Evolutionary conservation across 345 rosid genomes (phyloP).

Genomic region (Pugionium dolabratum): DNA sequence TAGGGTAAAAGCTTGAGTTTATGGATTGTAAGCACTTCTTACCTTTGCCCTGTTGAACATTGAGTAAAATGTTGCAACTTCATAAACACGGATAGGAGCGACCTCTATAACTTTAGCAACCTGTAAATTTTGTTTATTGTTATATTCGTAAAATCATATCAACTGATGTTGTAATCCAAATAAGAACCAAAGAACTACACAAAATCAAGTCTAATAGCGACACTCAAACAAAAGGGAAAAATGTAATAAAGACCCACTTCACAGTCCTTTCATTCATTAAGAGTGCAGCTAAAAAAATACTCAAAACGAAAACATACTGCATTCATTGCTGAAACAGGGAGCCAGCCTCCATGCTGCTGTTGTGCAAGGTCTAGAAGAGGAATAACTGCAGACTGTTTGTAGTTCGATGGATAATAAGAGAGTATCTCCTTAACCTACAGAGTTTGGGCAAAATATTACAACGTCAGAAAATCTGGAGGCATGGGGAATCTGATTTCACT

Average conservation of each 20-base stretch:
- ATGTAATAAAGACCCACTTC: neutral
- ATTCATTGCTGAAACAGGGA: slow-evolving; percentile 99
- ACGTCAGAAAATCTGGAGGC: neutral
- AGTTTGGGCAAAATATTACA: slow-evolving; percentile 4
- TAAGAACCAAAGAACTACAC: neutral
- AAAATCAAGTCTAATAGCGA: neutral
- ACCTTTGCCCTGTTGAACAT: slow-evolving; percentile 93
- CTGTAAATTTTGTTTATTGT: slow-evolving; percentile 42
- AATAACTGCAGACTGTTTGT: slow-evolving; percentile 98
- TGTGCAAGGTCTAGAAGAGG: slow-evolving; percentile 98
- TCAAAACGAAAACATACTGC: slow-evolving; percentile 50
- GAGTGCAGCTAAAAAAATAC: neutral
- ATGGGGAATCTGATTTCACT: neutral
- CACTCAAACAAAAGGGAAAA: neutral
- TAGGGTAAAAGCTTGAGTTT: slow-evolving; percentile 2
- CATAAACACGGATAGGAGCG: slow-evolving; percentile 92
- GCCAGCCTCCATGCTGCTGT: slow-evolving; percentile 99
- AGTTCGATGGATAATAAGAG: slow-evolving; percentile 94
- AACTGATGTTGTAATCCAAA: neutral
- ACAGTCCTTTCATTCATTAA: neutral
- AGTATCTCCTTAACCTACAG: slow-evolving; percentile 85
- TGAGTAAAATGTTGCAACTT: slow-evolving; percentile 99
- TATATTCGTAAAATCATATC: neutral
- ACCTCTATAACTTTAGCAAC: slow-evolving; percentile 86
- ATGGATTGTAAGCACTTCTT: slow-evolving; percentile 33